Base-by-base conservation (phyloP, 2,329 filamentous ascomycete species). In the Colletotrichum chrysophilum region DNA sequence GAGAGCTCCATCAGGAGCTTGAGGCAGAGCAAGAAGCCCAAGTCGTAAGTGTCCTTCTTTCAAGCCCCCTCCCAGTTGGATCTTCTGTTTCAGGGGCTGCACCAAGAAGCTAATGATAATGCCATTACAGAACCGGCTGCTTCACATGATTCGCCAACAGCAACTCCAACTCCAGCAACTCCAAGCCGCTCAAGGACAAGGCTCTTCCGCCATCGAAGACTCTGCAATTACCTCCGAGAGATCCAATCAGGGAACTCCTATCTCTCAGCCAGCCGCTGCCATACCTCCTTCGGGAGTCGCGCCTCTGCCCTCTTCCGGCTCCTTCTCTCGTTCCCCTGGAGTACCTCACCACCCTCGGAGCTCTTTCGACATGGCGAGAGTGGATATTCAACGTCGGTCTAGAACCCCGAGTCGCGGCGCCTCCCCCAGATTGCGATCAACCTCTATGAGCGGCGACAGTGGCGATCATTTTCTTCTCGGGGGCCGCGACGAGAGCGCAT, bases 1-100 rank as follows among this genome's bases (percentile, higher is more conserved):
- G 94, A 21, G 94, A 95, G 83, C 90, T 96, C 56, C 94, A 96
- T 79, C 94, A 96, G 81, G 93, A 95, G 84, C 88, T 96, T 3
- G 94, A 96, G 83, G 93, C 92, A 69, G 94, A 96, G 84, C 94
- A 95, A 82, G 94, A 96, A 81, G 93, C 92, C 28, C 94, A 95
- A 84, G 94, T 96, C 77, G 92, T 93, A 86, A 66, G 90, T 84
- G 18, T 58, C 21, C 9, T 30, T 32, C 21, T 18, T 21, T 52
- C n/a, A 52, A 13, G n/a, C 43, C 43, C n/a, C 43, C 10, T 13
- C 43, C 43, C n/a, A 21, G n/a, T 52, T 24, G 43, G 43, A 52
- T 52, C n/a, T 52, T 52, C 43, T 21, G 18, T 21, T 52, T 24
- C 12, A 52, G 43, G 43, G 43, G 6, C n/a, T n/a, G 43, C 10